phyloP scores from a whole-genome alignment of 768 basidiomycete genomes.

The Goffeauzyma gilvescens region DNA sequence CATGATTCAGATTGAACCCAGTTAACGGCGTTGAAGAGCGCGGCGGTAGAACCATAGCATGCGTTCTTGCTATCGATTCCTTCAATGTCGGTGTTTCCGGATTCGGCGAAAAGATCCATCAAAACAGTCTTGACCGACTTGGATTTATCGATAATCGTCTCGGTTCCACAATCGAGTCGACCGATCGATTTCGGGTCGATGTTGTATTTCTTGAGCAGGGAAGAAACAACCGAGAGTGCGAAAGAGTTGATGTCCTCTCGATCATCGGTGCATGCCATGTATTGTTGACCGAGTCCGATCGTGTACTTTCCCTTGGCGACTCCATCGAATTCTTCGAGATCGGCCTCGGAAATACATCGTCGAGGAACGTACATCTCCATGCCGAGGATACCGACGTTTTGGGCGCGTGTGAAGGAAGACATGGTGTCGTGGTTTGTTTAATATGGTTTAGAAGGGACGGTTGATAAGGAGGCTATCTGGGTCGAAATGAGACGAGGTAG shows the following conservation, averaged over 20 bases:
- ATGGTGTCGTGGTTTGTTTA: too few species aligned
- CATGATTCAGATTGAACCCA: slow-evolving; percentile 91
- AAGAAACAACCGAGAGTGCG: slow-evolving; percentile 73
- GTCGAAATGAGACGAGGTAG: too few species aligned
- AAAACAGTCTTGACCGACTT: slow-evolving; percentile 96
- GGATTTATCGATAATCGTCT: slow-evolving; percentile 98
- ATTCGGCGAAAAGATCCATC: slow-evolving; percentile 88
- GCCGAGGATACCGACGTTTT: slow-evolving; percentile 83
- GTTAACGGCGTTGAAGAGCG: slow-evolving; percentile 95
- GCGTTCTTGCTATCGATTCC: slow-evolving; percentile 99
- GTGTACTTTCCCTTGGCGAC: slow-evolving; percentile 95
- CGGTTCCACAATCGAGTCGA: slow-evolving; percentile 93
- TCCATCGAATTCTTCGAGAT: slow-evolving; percentile 82
- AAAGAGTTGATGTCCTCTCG: slow-evolving; percentile 97
- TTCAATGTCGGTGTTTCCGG: slow-evolving; percentile 91
- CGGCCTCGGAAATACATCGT: slow-evolving; percentile 85
- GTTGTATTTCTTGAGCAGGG: slow-evolving; percentile 80
- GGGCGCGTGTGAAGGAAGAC: slow-evolving; percentile 43
- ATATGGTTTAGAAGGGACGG: too few species aligned
- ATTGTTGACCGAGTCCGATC: slow-evolving; percentile 90
- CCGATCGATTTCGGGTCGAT: slow-evolving; percentile 92
- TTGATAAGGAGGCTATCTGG: too few species aligned
- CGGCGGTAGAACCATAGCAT: slow-evolving; percentile 96
- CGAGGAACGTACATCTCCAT: slow-evolving; percentile 90
- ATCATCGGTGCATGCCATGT: slow-evolving; percentile 98